Percentiles rank a stretch among this genome's conserved stretches.
Conservation (phyloP, 768 basidiomycete species). For the Pisolithus tinctorius region DNA sequence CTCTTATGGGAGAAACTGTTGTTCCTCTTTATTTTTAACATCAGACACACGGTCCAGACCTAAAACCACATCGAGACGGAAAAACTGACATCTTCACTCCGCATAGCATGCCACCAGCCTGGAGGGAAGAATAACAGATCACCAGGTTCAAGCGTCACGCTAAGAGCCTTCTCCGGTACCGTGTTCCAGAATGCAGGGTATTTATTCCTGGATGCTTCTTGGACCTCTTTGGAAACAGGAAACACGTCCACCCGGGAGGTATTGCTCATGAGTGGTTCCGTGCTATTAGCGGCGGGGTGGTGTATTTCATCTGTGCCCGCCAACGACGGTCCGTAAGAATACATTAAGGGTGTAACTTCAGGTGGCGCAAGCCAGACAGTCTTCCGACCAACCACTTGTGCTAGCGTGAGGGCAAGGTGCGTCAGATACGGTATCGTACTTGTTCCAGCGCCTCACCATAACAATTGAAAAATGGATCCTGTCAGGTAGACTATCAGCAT, state of each 20-base stretch:
- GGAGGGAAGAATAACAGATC: conserved; percentile 88
- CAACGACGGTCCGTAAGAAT: conserved; percentile 35
- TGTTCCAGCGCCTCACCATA: conserved; percentile 52
- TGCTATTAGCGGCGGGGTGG: conserved; percentile 34
- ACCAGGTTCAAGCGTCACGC: conserved; percentile 65
- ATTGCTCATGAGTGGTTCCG: conserved; percentile 57
- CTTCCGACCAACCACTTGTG: conserved; percentile 85
- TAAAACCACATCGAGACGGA: conserved; percentile 93
- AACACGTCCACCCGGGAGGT: conserved; percentile 85
- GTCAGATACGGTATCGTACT: conserved; percentile 1
- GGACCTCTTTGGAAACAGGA: conserved; percentile 14
- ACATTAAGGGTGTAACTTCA: conserved; percentile 47
- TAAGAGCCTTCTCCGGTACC: conserved; percentile 55
- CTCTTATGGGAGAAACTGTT: too few species aligned
- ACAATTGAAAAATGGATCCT: conserved; percentile 94
- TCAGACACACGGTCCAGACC: conserved; percentile 17
- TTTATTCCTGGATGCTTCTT: conserved; percentile 13
- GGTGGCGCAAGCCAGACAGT: conserved; percentile 91
- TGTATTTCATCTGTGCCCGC: conserved; percentile 13
- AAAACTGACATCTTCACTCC: conserved; percentile 73
- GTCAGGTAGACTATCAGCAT: conserved; percentile 7
- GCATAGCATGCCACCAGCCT: conserved; percentile 94
- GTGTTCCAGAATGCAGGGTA: conserved; percentile 50
- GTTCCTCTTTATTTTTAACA: too few species aligned
- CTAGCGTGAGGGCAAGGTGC: conserved; percentile 31